phyloP scores from a whole-genome alignment of 345 rosid species.

The Brassica juncea region DNA sequence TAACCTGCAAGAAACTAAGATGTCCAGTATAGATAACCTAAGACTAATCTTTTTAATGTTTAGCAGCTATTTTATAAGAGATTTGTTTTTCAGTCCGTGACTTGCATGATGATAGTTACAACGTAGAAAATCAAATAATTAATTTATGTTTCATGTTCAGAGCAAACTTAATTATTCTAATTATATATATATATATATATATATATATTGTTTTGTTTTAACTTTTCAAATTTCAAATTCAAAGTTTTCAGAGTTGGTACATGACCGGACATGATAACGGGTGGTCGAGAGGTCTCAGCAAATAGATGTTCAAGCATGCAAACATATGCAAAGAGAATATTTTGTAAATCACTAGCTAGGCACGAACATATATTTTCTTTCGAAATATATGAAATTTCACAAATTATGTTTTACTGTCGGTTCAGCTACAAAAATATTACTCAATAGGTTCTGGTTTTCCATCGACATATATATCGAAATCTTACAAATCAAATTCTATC shows the following conservation, averaged over 20 bases:
- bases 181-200: neutral
- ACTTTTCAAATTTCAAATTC: neutral
- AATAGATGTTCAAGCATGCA: constrained; percentile 16
- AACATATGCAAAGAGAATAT: constrained; percentile 19
- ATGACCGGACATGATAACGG: neutral
- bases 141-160: neutral
- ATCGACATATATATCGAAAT: neutral
- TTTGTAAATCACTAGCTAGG: constrained; percentile 10
- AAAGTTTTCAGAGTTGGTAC: neutral
- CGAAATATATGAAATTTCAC: neutral
- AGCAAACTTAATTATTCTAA: neutral
- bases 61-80: neutral
- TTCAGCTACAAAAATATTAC: neutral
- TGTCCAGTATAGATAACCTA: neutral
- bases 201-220: neutral
- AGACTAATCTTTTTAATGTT: neutral
- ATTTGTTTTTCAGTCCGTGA: neutral
- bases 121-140: neutral
- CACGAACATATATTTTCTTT: constrained; percentile 4
- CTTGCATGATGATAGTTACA: neutral
- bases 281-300: constrained; percentile 17
- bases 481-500: neutral
- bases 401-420: neutral
- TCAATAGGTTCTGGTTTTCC: neutral
- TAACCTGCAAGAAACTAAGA: neutral